A percentile compares a stretch with the other conserved stretches of the same genome.
Evolutionary conservation across 345 rosid genomes (phyloP).

Genomic region (Populus simonii): DNA sequence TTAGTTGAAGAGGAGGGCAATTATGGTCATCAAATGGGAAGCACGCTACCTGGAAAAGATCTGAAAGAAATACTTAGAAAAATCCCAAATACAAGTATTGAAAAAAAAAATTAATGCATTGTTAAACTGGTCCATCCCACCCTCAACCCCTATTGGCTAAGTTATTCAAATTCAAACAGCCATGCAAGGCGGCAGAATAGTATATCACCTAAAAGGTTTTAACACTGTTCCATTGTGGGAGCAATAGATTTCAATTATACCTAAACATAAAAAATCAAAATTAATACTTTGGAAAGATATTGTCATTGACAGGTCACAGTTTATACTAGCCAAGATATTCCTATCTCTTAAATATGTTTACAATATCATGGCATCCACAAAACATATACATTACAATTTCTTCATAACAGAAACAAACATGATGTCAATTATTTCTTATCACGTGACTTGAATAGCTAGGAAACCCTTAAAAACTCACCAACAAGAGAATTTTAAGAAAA

Average conservation of each 20-base stretch:
- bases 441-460: background rate
- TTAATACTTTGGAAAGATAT: background rate
- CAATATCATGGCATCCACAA: background rate
- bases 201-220: background rate
- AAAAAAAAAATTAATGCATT: background rate
- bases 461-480: background rate
- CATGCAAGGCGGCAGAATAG: background rate
- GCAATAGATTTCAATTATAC: background rate
- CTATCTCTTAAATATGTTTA: background rate
- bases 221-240: background rate
- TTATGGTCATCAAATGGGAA: slow-evolving; percentile 39
- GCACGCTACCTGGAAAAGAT: slow-evolving; percentile 24
- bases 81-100: background rate
- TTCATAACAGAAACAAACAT: background rate
- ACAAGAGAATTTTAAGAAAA: background rate
- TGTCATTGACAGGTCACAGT: background rate
- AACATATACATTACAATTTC: background rate
- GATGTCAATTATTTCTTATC: background rate
- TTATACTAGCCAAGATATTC: background rate
- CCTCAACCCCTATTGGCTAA: background rate
- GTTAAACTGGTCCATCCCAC: too few relatives aligned
- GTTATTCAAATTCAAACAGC: background rate
- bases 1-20: slow-evolving; percentile 30
- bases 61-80: background rate
- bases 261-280: background rate